phyloP scores from a whole-genome alignment of 2,329 filamentous ascomycete species.

The Oidium heveae region DNA sequence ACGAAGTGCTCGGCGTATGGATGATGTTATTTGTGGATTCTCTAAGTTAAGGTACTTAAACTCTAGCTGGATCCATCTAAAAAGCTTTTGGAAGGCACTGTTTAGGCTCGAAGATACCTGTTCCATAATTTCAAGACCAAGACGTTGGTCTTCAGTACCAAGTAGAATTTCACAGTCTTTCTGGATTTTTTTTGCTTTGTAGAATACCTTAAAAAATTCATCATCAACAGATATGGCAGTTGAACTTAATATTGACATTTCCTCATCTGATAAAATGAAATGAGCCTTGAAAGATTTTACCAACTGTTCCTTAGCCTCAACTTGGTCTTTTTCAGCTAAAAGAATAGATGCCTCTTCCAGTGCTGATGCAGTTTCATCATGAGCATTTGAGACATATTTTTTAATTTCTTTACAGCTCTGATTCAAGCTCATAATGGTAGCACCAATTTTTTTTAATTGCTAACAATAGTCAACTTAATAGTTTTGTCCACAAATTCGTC shows the following conservation, averaged over 20 bases:
- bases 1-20: slow-evolving; percentile 60
- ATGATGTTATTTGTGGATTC: slow-evolving; percentile 71
- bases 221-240: slow-evolving; percentile 65
- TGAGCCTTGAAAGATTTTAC: slow-evolving; percentile 55
- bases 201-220: slow-evolving; percentile 53
- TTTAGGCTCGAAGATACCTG: slow-evolving; percentile 71
- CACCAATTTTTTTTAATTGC: slow-evolving; percentile 71
- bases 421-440: slow-evolving; percentile 55
- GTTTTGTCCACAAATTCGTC: slow-evolving; percentile 9
- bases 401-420: slow-evolving; percentile 60
- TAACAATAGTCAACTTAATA: slow-evolving; percentile 15
- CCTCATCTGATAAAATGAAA: slow-evolving; percentile 65
- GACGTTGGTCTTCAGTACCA: slow-evolving; percentile 66
- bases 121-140: slow-evolving; percentile 80
- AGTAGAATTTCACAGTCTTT: slow-evolving; percentile 73
- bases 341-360: slow-evolving; percentile 54
- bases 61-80: slow-evolving; percentile 82
- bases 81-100: slow-evolving; percentile 80
- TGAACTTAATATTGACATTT: slow-evolving; percentile 49
- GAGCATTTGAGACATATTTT: slow-evolving; percentile 47
- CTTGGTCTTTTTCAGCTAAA: slow-evolving; percentile 43
- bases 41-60: slow-evolving; percentile 84
- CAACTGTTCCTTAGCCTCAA: slow-evolving; percentile 58
- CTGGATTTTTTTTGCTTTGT: slow-evolving; percentile 64
- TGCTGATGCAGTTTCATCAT: slow-evolving; percentile 46